Conservation (phyloP, 2,329 filamentous ascomycete species). For the Helotiales sp. region DNA sequence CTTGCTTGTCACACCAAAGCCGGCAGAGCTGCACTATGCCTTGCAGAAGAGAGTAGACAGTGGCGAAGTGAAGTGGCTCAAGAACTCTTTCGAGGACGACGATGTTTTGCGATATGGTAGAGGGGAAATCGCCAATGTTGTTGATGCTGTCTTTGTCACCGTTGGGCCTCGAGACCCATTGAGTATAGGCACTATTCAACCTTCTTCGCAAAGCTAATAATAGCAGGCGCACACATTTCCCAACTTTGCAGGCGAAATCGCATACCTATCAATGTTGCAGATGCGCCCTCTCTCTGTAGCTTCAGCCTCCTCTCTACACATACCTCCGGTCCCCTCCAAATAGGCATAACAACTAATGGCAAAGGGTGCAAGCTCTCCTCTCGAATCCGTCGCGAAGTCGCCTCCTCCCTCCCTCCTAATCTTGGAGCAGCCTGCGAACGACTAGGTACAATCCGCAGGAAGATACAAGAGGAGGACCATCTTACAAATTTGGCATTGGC, state of each 20-base stretch:
- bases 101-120: constrained; percentile 79
- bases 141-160: constrained; percentile 93
- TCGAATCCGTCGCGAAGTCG: constrained; percentile 84
- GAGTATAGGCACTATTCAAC: constrained; percentile 33
- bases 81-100: constrained; percentile 64
- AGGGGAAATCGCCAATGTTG: constrained; percentile 71
- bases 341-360: constrained; percentile 94
- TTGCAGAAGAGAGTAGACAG: constrained; percentile 65
- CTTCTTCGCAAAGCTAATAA: not conserved
- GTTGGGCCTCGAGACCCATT: constrained; percentile 47
- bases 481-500: constrained; percentile 32
- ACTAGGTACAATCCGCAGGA: constrained; percentile 70
- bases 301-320: constrained; percentile 90
- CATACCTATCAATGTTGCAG: constrained; percentile 91
- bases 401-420: constrained; percentile 71
- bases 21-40: constrained; percentile 57
- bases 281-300: constrained; percentile 81
- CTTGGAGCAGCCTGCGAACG: constrained; percentile 77
- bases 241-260: constrained; percentile 73
- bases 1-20: constrained; percentile 72
- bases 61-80: constrained; percentile 65
- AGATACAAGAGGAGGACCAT: constrained; percentile 74
- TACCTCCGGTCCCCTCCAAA: constrained; percentile 85
- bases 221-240: constrained; percentile 65
- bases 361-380: constrained; percentile 92